Conservation (phyloP, 495 filamentous ascomycete genomes). For the Podospora bellae-mahoneyi region DNA sequence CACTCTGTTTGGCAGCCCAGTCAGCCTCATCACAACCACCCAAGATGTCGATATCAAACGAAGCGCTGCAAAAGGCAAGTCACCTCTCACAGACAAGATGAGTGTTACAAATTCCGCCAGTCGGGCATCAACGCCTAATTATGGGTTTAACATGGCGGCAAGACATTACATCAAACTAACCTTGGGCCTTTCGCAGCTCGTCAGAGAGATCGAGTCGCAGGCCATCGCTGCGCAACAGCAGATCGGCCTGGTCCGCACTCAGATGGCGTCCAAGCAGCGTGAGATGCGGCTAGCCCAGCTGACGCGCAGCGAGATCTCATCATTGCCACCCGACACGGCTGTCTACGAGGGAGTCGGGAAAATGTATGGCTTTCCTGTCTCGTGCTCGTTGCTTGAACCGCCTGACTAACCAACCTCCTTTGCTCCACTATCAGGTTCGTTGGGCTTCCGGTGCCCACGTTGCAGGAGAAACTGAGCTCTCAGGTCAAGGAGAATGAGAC, state of each 20-base stretch:
- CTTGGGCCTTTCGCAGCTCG: conserved; percentile 54
- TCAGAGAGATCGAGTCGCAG: conserved; percentile 90
- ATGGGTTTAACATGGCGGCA: not conserved
- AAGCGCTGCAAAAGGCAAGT: conserved; percentile 87
- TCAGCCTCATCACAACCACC: not conserved
- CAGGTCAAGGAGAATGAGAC: conserved; percentile 71
- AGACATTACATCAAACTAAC: not conserved
- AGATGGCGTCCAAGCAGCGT: conserved; percentile 80
- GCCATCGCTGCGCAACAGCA: conserved; percentile 87
- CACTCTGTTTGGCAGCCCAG: not conserved
- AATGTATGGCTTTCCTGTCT: conserved; percentile 61
- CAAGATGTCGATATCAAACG: conserved; percentile 91
- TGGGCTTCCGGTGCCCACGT: conserved; percentile 61
- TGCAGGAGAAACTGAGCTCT: conserved; percentile 71
- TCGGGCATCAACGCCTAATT: conserved; percentile 5
- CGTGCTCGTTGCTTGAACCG: not conserved
- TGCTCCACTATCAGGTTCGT: conserved; percentile 70
- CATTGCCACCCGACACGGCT: conserved; percentile 71
- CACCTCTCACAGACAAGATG: not conserved
- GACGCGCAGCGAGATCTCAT: conserved; percentile 75
- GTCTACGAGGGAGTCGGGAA: conserved; percentile 96
- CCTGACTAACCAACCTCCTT: not conserved
- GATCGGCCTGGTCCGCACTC: conserved; percentile 79
- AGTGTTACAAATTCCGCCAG: not conserved
- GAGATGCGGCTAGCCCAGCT: conserved; percentile 86